phyloP scores from a whole-genome alignment of 2,329 filamentous ascomycete genomes.

The Diaporthe nobilis region DNA sequence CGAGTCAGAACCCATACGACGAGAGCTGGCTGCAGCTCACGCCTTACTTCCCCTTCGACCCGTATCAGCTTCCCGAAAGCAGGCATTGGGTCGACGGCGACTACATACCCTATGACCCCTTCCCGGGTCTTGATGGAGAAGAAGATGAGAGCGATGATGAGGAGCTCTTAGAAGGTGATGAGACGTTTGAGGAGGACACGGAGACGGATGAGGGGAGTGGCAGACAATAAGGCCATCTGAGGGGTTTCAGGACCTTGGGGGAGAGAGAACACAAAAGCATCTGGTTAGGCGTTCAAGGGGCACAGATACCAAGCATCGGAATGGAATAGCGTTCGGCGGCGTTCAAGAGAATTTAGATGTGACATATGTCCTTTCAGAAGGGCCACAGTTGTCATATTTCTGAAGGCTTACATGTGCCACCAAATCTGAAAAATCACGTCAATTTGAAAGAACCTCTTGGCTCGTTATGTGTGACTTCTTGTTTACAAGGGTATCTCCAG shows the following conservation, averaged over 20 bases:
- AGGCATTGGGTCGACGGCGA: constrained; percentile 89
- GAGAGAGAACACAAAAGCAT: constrained; percentile 29
- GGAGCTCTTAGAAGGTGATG: constrained; percentile 60
- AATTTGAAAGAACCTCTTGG: not conserved
- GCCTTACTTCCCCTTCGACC: constrained; percentile 97
- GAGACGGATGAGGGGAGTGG: constrained; percentile 48
- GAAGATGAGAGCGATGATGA: constrained; percentile 68
- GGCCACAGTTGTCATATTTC: constrained; percentile 32
- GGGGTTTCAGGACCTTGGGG: not conserved
- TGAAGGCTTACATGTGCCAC: not conserved
- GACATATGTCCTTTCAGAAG: constrained; percentile 2
- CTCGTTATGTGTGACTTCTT: not conserved
- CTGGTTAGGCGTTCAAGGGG: constrained; percentile 37
- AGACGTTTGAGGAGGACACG: constrained; percentile 48
- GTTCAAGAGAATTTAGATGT: constrained; percentile 23
- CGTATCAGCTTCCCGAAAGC: constrained; percentile 90
- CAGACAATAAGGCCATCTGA: not conserved
- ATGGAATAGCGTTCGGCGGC: constrained; percentile 36
- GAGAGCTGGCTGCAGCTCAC: constrained; percentile 89
- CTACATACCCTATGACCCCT: constrained; percentile 84
- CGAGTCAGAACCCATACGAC: constrained; percentile 67
- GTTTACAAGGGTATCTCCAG: constrained; percentile 20
- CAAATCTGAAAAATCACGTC: constrained; percentile 1
- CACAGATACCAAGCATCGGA: constrained; percentile 41
- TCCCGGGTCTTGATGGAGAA: constrained; percentile 76